Conservation (phyloP, 306 rosid genomes). For the Mimosa pudica region DNA sequence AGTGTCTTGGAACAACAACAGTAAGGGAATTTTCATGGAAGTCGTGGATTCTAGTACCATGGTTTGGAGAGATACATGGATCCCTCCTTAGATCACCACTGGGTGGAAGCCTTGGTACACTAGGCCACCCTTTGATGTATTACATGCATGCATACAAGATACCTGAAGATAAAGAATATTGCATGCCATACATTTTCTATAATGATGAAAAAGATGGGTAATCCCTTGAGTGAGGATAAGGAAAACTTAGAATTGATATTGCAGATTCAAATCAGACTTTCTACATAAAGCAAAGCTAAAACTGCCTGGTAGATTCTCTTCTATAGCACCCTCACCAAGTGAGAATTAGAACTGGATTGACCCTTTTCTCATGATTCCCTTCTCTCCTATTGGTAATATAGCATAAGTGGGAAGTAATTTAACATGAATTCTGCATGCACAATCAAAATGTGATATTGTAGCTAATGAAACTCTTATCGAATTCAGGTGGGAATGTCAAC, state of each 20-base stretch:
- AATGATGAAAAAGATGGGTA: neutral
- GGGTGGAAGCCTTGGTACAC: too few relatives aligned
- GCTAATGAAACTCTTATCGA: slow-evolving; percentile 13
- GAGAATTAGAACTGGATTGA: too few relatives aligned
- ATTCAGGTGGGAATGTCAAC: slow-evolving; percentile 50
- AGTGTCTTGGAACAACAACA: too few relatives aligned
- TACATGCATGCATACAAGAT: neutral
- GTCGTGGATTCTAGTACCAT: too few relatives aligned
- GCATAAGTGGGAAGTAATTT: neutral
- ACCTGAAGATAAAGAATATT: neutral
- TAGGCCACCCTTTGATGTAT: neutral
- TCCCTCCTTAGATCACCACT: too few relatives aligned
- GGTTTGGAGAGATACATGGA: too few relatives aligned
- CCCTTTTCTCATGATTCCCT: neutral
- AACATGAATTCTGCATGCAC: neutral
- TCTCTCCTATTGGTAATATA: neutral
- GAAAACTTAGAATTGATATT: neutral
- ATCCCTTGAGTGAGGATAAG: neutral
- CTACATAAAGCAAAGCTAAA: too few relatives aligned
- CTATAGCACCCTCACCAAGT: too few relatives aligned
- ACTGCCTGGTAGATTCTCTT: too few relatives aligned
- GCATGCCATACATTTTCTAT: neutral
- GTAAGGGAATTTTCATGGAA: too few relatives aligned
- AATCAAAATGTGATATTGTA: slow-evolving; percentile 16
- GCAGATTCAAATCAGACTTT: neutral